Evolutionary conservation across 371 early-diverging fungal genomes (phyloP), one percentile per base, ranked within the genome.

Genomic region (Choanephora cucurbitarum): DNA sequence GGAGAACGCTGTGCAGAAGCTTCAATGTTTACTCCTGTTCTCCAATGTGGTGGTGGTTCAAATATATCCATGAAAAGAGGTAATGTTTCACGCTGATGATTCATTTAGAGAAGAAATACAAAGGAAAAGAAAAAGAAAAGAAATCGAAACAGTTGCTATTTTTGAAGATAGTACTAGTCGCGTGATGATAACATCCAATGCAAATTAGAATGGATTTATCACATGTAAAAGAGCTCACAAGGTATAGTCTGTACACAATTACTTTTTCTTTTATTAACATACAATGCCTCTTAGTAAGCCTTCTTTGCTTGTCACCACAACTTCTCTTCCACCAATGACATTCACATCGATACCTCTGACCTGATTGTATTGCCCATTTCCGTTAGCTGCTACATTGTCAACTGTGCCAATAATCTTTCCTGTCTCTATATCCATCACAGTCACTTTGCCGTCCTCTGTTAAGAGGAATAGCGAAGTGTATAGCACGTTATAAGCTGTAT

Each of bases 401-500:
- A 73, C 54, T 4, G 64, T 64, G 7, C 72, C 70, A n/a, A 61
- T 72, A 22, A 77, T 58, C 40, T 65, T 33, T 13, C 77, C 77
- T 4, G 72, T 73, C 39, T 77, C 77, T 19, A 77, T 73, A 52
- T 77, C 74, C 62, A 77, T 56, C 1, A 77, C 69, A 1, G 72
- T 77, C 6, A 77, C 66, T 51, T 65, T 67, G n/a, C 77, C 77
- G 49, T 73, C 74, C 49, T 77, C 77, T 6, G 77, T 77, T 19
- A 77, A 52, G 18, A 77, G 40, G 40, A 77, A 77, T 8, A 77
- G 45, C 1, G 70, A 69, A 0, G 72, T 73, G 39, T 65, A 62
- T 10, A 77, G 44, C 9, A 77, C 77, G 43, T 77, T 77, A 41
- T 77, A 77, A 5, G 77, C 77, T 0, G 77, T 72, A 52, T 77